These are phyloP conservation scores for Pyracantha coccinea DNA, from an alignment of 331 rosid genomes.

Conservation along the genomic window DNA sequence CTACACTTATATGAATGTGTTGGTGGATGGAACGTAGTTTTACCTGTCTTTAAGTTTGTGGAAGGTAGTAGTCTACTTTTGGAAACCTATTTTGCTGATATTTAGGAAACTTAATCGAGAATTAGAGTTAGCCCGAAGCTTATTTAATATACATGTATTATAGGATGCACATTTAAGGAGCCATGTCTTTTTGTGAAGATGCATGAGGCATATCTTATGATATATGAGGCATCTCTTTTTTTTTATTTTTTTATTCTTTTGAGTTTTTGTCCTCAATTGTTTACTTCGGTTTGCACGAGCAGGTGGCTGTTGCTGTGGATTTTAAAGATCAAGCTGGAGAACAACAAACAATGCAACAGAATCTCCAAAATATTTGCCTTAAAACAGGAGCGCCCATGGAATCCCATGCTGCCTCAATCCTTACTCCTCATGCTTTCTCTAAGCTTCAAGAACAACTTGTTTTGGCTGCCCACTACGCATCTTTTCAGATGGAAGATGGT, in stretches of 20 bases:
- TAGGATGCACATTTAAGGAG: neutral
- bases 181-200: neutral
- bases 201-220: neutral
- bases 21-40: neutral
- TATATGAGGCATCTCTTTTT: neutral
- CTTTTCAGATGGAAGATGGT: constrained; percentile 76
- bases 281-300: constrained; percentile 27
- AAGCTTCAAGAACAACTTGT: constrained; percentile 98
- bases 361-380: constrained; percentile 88
- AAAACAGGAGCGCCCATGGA: constrained; percentile 99
- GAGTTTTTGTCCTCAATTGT: neutral
- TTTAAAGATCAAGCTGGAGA: constrained; percentile 97
- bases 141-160: neutral
- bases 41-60: neutral
- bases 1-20: neutral
- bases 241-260: neutral
- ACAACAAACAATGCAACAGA: constrained; percentile 98
- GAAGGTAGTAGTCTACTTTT: neutral
- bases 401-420: constrained; percentile 81
- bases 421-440: constrained; percentile 90
- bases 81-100: neutral
- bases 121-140: neutral
- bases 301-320: constrained; percentile 97
- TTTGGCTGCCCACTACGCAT: constrained; percentile 95
- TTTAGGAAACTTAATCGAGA: neutral